Evolutionary conservation across 306 rosid genomes (phyloP), one percentile per base, ranked within the genome.

Genomic region (Dryas alaskensis): DNA sequence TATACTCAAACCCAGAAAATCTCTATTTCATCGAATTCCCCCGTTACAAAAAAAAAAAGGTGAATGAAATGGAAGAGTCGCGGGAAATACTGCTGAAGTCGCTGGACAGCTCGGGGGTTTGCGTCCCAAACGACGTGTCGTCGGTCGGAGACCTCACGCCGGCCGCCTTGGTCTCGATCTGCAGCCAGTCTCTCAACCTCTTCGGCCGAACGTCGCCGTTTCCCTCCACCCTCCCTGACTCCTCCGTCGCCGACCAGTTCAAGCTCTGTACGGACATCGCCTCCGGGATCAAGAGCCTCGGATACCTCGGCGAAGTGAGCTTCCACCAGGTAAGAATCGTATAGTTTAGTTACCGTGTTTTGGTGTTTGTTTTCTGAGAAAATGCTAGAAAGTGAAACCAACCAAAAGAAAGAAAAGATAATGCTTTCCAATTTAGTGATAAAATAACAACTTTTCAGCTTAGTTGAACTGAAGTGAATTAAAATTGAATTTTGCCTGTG

Each of bases 221-320:
- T 75, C 77, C 86, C 78, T 63, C 70, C 65, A 84, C 86, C 52
- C 80, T 82, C 9, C 89, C 84, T 3, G 84, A 74, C 12, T 81
- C 84, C 60, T 86, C 90, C 4, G 81, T 78, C 47, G 84, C 87
- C 37, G 90, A 86, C 43, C 87, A 81, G 53, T 64, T 81, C 87
- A 82, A 76, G 74, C 70, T 82, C 19, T 86, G 87, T 68, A 52
- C 84, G 63, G 86, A 79, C 43, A 52, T 88, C 42, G 85, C 89
- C 27, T 73, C 87, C 8, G 78, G 78, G 53, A 60, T 89, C 73
- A 70, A 72, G 82, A 77, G 72, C 69, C 78, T 89, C 76, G 90
- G 90, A 51, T 84, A 76, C 73, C 72, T 73, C 12, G 85, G 85
- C 80, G 88, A 82, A 74, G 67, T 83, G 76, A 87, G 80, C 73